Evolutionary conservation across 306 rosid genomes (phyloP), one percentile per base, ranked within the genome.

Genomic region (Lablab purpureus): DNA sequence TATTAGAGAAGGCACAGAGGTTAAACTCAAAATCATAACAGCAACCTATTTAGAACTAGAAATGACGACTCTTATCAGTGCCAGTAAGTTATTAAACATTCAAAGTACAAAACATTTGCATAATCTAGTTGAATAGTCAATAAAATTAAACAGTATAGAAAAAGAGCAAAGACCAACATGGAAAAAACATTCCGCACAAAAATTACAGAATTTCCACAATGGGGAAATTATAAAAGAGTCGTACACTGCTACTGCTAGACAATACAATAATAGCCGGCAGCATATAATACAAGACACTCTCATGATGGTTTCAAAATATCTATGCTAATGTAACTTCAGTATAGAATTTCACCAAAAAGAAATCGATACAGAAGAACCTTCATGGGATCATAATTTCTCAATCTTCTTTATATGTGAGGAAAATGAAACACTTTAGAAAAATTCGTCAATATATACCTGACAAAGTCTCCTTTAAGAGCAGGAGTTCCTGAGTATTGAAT

Each of bases 401-500:
- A 66, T 77, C 46, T 45, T 70, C 70, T 71, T 65, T 27, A 23
- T 55, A 54, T 55, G 21, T 13, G 25, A 63, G 62, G 84, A 82
- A 79, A 28, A 36, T 19, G 70, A 56, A 74, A 11, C 52, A 30
- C 25, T 56, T 58, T 46, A 30, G 27, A 62, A 71, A 85, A 72
- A 83, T 75, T 85, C 49, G 43, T 47, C 62, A 43, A 71, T 49
- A 74, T 71, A 67, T 93, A 92, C 99, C 99, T 91, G 74, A 88
- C 92, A 83, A 92, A 95, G 89, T 95, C 99, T 76, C 99, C 98
- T 88, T 95, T 95, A 80, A 92, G 87, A 74, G 99, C 98, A 83
- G 90, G 89, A 81, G 99, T 95, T 72, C 99, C 99, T 32, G 98
- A 92, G 85, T 95, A 95, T 70, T 95, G 99, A 78, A 83, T 71